Evolutionary conservation across 2,329 filamentous ascomycete genomes (phyloP).

Genomic region (Aspergillus clavatus): DNA sequence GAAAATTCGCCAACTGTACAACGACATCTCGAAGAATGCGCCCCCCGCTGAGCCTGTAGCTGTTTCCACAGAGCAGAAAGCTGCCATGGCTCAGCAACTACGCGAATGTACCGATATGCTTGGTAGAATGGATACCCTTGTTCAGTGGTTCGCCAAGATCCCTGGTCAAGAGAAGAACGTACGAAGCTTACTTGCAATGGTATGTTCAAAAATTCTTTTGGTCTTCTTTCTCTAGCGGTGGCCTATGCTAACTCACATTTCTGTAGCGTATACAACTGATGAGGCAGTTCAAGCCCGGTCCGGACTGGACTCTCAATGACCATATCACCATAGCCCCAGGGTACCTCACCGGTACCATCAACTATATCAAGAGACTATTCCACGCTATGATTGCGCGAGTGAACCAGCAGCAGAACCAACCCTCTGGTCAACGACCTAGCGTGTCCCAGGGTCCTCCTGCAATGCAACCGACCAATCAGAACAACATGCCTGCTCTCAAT

Average conservation of each 20-base stretch:
- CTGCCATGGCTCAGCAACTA: constrained; percentile 37
- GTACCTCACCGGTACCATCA: constrained; percentile 33
- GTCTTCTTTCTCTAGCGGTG: neutral
- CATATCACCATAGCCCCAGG: constrained; percentile 42
- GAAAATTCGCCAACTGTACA: constrained; percentile 36
- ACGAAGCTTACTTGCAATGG: constrained; percentile 36
- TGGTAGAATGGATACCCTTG: constrained; percentile 39
- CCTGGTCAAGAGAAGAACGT: constrained; percentile 39
- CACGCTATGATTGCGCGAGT: constrained; percentile 33
- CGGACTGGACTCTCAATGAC: constrained; percentile 41
- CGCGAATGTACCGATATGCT: constrained; percentile 40
- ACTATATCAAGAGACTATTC: constrained; percentile 41
- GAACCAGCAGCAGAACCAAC: constrained; percentile 28
- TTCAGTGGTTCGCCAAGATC: constrained; percentile 37
- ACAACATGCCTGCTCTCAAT: constrained; percentile 35
- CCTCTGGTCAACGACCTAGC: constrained; percentile 19
- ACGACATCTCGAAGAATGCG: constrained; percentile 33
- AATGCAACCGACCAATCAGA: constrained; percentile 19
- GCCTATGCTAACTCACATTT: constrained; percentile 12
- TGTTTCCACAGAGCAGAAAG: constrained; percentile 37
- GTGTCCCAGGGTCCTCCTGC: constrained; percentile 17
- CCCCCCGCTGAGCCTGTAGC: constrained; percentile 28
- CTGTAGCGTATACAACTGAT: constrained; percentile 41
- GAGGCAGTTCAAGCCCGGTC: constrained; percentile 41
- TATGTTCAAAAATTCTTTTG: constrained; percentile 16